These are phyloP conservation scores for Candolleomyces efflorescens DNA, from an alignment of 768 basidiomycete species.

Conservation along the genomic window DNA sequence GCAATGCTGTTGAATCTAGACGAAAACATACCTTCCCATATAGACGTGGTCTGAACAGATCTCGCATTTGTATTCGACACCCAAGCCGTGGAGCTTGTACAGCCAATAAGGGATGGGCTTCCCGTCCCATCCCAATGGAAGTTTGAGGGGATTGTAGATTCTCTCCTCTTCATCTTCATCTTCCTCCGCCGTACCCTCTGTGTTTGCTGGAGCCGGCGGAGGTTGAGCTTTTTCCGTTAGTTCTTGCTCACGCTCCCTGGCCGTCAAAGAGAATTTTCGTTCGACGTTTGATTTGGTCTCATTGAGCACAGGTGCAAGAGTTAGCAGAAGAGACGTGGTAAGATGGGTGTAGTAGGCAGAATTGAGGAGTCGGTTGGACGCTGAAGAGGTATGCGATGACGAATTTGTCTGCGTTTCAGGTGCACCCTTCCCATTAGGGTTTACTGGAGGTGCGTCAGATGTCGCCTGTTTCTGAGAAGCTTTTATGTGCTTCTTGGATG, in stretches of 20 bases:
- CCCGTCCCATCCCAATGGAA: constrained; percentile 97
- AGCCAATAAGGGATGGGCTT: constrained; percentile 99
- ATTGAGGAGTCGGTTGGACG: constrained; percentile 50
- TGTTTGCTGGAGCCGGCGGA: constrained; percentile 41
- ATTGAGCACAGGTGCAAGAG: constrained; percentile 61
- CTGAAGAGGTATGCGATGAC: constrained; percentile 27
- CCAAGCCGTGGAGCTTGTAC: constrained; percentile 95
- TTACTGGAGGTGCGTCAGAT: constrained; percentile 41
- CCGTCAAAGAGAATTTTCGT: constrained; percentile 92
- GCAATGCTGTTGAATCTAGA: background rate
- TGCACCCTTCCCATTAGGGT: constrained; percentile 54
- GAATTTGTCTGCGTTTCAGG: constrained; percentile 21
- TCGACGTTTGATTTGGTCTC: constrained; percentile 98
- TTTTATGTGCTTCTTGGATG: constrained; percentile 94
- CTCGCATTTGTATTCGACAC: constrained; percentile 97
- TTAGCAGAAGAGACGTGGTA: constrained; percentile 58
- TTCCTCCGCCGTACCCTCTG: constrained; percentile 47
- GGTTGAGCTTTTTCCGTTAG: constrained; percentile 65
- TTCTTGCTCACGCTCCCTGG: constrained; percentile 96
- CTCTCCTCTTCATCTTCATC: constrained; percentile 95
- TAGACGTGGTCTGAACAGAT: constrained; percentile 97
- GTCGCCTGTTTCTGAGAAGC: constrained; percentile 71
- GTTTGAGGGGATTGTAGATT: constrained; percentile 96
- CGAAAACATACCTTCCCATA: constrained; percentile 74
- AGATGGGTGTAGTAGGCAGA: constrained; percentile 74